These are phyloP conservation scores for Butyriboletus appendiculatus DNA, from an alignment of 1,284 basidiomycete genomes.

Conservation along the genomic window DNA sequence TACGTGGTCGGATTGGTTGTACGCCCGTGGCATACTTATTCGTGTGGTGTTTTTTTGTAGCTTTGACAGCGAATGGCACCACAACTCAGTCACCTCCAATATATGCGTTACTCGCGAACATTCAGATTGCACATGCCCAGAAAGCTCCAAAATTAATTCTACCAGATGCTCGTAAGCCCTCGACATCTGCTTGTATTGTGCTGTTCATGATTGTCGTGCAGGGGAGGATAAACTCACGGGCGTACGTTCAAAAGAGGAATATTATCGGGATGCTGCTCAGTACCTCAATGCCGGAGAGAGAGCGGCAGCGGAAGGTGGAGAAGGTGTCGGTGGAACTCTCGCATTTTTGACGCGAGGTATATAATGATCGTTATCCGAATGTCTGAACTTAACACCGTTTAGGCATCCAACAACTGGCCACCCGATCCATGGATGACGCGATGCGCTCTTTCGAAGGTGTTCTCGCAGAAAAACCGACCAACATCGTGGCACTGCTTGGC, in stretches of 20 bases:
- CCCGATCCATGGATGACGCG: slow-evolving; percentile 77
- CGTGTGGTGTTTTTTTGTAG: slow-evolving; percentile 34
- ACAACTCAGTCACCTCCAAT: slow-evolving; percentile 58
- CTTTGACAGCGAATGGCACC: slow-evolving; percentile 53
- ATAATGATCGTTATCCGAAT: background rate
- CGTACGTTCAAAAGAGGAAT: slow-evolving; percentile 68
- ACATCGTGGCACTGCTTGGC: slow-evolving; percentile 78
- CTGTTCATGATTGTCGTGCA: slow-evolving; percentile 33
- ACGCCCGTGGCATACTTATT: background rate
- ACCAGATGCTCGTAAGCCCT: slow-evolving; percentile 64
- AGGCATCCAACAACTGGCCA: slow-evolving; percentile 85
- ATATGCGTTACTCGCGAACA: slow-evolving; percentile 80
- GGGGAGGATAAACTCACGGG: slow-evolving; percentile 68
- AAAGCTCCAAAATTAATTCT: slow-evolving; percentile 81
- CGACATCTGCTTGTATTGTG: background rate
- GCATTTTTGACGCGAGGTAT: slow-evolving; percentile 71
- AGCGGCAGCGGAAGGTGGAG: slow-evolving; percentile 51
- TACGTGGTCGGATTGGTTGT: slow-evolving; percentile 37
- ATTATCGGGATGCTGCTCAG: slow-evolving; percentile 67
- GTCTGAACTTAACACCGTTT: slow-evolving; percentile 10
- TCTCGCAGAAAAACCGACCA: slow-evolving; percentile 77
- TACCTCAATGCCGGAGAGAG: slow-evolving; percentile 68
- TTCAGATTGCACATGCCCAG: slow-evolving; percentile 76
- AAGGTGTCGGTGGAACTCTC: slow-evolving; percentile 50
- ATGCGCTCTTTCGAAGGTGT: slow-evolving; percentile 81